phyloP scores from a whole-genome alignment of 352 stramenopile species.

The Thalassiosira gravida region DNA sequence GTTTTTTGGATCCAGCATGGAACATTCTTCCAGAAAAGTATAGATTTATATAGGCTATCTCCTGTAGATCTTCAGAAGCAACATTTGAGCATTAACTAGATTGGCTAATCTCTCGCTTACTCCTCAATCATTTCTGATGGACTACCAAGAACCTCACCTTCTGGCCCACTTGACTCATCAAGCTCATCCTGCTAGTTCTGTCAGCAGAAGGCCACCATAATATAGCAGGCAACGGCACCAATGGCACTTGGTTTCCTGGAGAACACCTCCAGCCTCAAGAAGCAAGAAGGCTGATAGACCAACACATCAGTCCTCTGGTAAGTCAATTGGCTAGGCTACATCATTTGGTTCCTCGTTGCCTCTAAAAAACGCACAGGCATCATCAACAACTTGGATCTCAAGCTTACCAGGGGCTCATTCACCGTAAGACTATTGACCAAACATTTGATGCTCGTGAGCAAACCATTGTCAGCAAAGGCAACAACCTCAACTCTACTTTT shows the following conservation, averaged over 20 bases:
- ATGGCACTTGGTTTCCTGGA: slow-evolving; percentile 48
- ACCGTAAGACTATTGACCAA: slow-evolving; percentile 28
- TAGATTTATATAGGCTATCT: no score
- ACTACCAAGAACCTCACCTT: not conserved
- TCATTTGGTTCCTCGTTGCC: slow-evolving; percentile 26
- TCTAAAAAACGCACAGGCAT: slow-evolving; percentile 31
- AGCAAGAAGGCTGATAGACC: no score
- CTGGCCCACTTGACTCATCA: slow-evolving; percentile 33
- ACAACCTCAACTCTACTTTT: slow-evolving; percentile 39
- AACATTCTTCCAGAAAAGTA: no score
- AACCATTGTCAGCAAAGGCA: slow-evolving; percentile 28
- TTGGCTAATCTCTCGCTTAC: no score
- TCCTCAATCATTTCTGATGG: slow-evolving; percentile 1
- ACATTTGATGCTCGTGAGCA: slow-evolving; percentile 23
- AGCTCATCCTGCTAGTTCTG: slow-evolving; percentile 24
- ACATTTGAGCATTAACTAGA: no score
- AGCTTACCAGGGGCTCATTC: slow-evolving; percentile 37
- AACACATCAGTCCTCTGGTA: slow-evolving; percentile 31
- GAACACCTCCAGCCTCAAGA: not conserved
- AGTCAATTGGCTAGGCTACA: slow-evolving; percentile 11
- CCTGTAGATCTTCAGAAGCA: no score
- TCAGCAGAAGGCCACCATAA: slow-evolving; percentile 35
- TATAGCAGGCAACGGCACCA: slow-evolving; percentile 25
- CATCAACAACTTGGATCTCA: slow-evolving; percentile 48
- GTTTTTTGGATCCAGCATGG: no score